Evolutionary conservation across 1,284 basidiomycete genomes (phyloP).

Genomic region (Apiotrichum domesticum): DNA sequence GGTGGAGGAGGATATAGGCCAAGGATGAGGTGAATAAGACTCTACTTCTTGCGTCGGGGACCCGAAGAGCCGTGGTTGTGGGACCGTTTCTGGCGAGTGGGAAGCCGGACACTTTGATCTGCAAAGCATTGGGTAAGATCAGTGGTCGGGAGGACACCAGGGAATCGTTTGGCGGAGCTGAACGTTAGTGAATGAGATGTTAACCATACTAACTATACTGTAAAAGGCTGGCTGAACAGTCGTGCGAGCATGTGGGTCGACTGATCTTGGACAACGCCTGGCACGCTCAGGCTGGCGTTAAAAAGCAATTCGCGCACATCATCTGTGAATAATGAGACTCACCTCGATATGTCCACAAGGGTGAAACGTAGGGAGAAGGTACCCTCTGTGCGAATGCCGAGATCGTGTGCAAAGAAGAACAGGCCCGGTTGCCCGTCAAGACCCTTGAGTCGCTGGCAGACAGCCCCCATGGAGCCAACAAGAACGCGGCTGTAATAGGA

Average conservation of each 20-base stretch:
- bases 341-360: conserved; percentile 34
- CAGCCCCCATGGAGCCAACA: conserved; percentile 76
- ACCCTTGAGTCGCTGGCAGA: conserved; percentile 72
- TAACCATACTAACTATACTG: conserved; percentile 56
- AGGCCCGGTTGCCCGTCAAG: conserved; percentile 75
- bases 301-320: not conserved
- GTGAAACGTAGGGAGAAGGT: conserved; percentile 44
- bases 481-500: conserved; percentile 75
- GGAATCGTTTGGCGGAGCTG: conserved; percentile 79
- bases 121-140: conserved; percentile 84
- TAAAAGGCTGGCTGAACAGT: conserved; percentile 76
- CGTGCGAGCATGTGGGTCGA: conserved; percentile 64
- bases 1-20: too few species aligned
- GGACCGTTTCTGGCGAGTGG: conserved; percentile 46
- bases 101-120: conserved; percentile 82
- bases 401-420: conserved; percentile 80
- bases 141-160: conserved; percentile 86
- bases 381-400: conserved; percentile 80
- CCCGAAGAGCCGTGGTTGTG: not conserved
- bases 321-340: conserved; percentile 8
- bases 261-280: conserved; percentile 18
- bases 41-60: conserved; percentile 8
- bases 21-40: too few species aligned
- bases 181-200: not conserved
- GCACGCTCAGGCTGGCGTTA: conserved; percentile 5